Evolutionary conservation across 179 eudicot species (phyloP).

Genomic region (Dionaea muscipula): DNA sequence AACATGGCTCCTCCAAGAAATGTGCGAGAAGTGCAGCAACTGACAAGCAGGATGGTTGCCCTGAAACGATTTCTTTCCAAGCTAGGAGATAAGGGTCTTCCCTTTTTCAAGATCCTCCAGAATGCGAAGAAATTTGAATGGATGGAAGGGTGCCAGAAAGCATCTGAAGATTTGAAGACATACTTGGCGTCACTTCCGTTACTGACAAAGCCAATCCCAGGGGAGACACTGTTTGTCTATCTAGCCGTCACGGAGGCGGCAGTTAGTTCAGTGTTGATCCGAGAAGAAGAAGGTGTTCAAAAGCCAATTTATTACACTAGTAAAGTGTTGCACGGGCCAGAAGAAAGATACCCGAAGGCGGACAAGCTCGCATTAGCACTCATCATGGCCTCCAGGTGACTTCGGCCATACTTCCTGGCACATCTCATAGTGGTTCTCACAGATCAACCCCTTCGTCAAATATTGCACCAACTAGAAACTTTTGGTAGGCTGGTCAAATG

Average conservation of each 20-base stretch:
- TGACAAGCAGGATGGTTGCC: too few relatives aligned
- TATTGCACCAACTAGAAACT: background rate
- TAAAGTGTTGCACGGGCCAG: too few relatives aligned
- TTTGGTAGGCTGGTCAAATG: background rate
- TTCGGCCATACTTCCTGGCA: background rate
- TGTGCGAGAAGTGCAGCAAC: too few relatives aligned
- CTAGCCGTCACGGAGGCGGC: background rate
- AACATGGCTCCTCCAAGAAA: too few relatives aligned
- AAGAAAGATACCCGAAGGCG: too few relatives aligned
- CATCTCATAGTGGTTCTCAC: background rate
- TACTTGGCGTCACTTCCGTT: background rate
- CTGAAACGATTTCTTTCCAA: too few relatives aligned
- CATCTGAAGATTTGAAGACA: too few relatives aligned
- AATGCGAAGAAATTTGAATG: too few relatives aligned
- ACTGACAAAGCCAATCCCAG: background rate
- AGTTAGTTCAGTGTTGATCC: background rate
- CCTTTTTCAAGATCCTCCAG: background rate
- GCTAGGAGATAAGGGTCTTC: too few relatives aligned
- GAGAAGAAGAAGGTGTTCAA: background rate
- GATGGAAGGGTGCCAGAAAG: too few relatives aligned
- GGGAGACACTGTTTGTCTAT: background rate
- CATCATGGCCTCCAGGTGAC: background rate
- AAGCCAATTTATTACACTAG: background rate
- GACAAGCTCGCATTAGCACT: too few relatives aligned
- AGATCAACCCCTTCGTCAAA: too few relatives aligned